Base-by-base conservation (phyloP, 352 stramenopile species). In the Plasmopara muralis region DNA sequence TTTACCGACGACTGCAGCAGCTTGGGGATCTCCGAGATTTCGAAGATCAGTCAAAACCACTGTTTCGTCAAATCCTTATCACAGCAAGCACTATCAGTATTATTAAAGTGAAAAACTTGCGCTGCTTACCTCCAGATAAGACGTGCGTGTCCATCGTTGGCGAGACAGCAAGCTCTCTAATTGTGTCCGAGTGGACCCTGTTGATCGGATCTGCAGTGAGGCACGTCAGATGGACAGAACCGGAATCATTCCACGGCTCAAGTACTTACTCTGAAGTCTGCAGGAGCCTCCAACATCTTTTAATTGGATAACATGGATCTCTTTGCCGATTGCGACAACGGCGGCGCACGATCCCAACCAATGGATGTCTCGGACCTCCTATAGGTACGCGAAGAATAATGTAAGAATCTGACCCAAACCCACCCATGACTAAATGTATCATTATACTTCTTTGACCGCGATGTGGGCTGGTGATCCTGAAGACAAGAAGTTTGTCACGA, bases 301-400 rank as follows among this genome's bases (percentile, higher is more conserved):
- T 4, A 88, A 46, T 8, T 70, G 64, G 33, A 89, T 61, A 12
- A 89, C 14, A 10, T 89, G 76, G 15, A 93, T 74, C 30, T 93
- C 74, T 40, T 80, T 83, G 8, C 77, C 83, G 15, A 93, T 60
- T 13, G 83, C 79, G 7, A 64, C 67, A 25, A 87, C 53, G n/a
- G 77, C 78, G 12, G 66, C 57, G 10, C 69, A 56, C 2, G 54
- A 6, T 5, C 55, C 62, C 20, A 93, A 55, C 83, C 80, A 93
- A 5, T 87, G 65, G 30, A 90, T 55, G 52, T 90, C 79, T 9
- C 83, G 76, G 31, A 93, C 73, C 25, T 84, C 77, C 77, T 93
- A 47, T 20, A 25, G 66, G 12, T 47, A 37, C 51, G 47, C n/a
- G 13, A 50, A 31, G 9, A 13, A 9, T 53, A 47, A 9, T 7